Evolutionary conservation across 169 alveolate genomes (phyloP).

Genomic region (Eimeria zaria): DNA sequence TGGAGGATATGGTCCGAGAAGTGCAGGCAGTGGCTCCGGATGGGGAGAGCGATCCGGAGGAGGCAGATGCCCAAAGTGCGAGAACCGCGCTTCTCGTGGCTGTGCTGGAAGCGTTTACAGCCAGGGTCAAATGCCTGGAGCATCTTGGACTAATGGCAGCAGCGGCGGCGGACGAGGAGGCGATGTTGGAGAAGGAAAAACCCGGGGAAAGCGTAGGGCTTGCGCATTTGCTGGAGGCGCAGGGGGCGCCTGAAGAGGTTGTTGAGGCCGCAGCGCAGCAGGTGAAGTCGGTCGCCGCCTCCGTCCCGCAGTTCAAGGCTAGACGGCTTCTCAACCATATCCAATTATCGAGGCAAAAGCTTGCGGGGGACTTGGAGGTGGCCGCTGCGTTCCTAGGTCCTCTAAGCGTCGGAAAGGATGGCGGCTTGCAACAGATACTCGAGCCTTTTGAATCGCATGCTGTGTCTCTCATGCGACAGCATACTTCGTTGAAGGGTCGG

Average conservation of each 20-base stretch:
- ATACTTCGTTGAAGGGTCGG: background rate
- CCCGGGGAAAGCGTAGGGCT: background rate
- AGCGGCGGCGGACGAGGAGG: background rate
- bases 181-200: background rate
- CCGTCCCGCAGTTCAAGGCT: background rate
- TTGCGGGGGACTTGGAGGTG: background rate
- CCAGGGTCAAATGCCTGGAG: background rate
- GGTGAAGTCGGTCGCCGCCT: background rate
- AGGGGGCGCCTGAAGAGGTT: background rate
- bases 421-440: background rate
- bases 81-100: background rate
- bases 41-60: background rate
- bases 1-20: background rate
- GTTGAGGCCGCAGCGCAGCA: background rate
- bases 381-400: background rate
- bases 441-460: background rate
- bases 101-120: background rate
- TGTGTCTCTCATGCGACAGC: background rate
- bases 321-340: background rate
- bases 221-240: background rate
- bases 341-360: background rate
- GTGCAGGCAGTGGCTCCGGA: background rate
- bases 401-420: background rate
- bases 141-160: background rate
- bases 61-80: conserved; percentile 3